These are phyloP conservation scores for Glomus cerebriforme DNA, from an alignment of 192 early-diverging fungal genomes.

Conservation along the genomic window DNA sequence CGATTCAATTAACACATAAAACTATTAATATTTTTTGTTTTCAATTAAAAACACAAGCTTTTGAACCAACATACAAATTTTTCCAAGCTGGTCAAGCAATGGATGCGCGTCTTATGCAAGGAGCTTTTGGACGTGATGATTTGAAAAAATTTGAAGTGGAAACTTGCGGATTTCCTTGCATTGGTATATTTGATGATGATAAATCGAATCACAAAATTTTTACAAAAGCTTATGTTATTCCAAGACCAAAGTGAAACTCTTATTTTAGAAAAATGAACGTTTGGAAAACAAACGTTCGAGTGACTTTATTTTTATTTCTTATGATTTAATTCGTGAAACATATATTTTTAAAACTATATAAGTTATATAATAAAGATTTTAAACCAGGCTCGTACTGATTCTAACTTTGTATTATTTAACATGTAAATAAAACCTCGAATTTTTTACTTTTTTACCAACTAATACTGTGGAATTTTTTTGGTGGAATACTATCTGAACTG, in stretches of 20 bases:
- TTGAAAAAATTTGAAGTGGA: neutral
- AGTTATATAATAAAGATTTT: no score
- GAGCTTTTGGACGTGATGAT: neutral
- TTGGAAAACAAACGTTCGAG: no score
- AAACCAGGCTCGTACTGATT: no score
- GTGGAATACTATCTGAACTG: no score
- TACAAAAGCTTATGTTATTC: neutral
- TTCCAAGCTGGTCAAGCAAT: neutral
- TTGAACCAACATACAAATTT: neutral
- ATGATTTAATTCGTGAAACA: no score
- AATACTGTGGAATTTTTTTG: no score
- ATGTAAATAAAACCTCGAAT: no score
- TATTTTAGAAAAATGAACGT: no score
- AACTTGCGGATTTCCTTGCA: neutral
- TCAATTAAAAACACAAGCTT: neutral
- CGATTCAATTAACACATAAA: neutral
- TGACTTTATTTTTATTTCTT: no score
- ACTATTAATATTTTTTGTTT: conserved; percentile 9
- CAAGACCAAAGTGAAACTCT: neutral
- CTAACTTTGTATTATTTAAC: no score
- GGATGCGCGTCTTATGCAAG: neutral
- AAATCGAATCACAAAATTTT: neutral
- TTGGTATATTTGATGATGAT: neutral
- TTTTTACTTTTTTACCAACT: no score
- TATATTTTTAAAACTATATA: no score